Base-by-base conservation (phyloP, 2,329 filamentous ascomycete species). In the Colletotrichum sp. region DNA sequence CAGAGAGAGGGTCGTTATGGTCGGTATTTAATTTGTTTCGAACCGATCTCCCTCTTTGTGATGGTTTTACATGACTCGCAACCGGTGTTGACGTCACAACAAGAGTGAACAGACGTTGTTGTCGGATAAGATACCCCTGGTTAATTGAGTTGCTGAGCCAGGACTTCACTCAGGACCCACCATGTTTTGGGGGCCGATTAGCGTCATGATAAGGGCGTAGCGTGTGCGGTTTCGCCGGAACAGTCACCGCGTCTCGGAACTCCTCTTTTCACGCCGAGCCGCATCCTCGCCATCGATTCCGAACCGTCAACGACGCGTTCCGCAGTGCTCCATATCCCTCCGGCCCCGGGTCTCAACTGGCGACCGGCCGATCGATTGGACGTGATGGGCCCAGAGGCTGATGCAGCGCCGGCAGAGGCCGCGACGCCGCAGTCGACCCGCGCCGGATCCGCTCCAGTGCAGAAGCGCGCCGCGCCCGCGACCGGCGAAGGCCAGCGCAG, bases 381-480 rank as follows among this genome's bases (percentile, higher is more conserved):
- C 24, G 61, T 72, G 2, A 73, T 75, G 73, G 57, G 69, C 43
- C 64, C 57, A 64, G 61, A 72, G 21, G 34, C 43, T 7, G 72
- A 57, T n/a, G 30, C 12, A 2, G 43, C 1, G 18, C 55, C 52
- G 28, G 67, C 32, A 12, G 64, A 64, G 28, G 69, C 73, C 43
- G 57, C 71, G 63, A 68, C 69, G 26, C 64, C 69, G 43, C 70
- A 55, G 16, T 43, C 69, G 57, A 67, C 63, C 24, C 30, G 32
- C n/a, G 63, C 73, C 21, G 34, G 70, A 16, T 75, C 69, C 73
- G 73, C 69, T 43, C 32, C 64, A n/a, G 69, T 57, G 2, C 73
- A 63, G 61, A 75, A 75, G 73, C 73, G 73, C 43, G 39, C 73
- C n/a, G 73, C 57, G 32, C 57, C 73, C 10, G 57, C n/a, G 12